Evolutionary conservation across 768 basidiomycete genomes (phyloP).

Genomic region (Tricholoma saponaceum): DNA sequence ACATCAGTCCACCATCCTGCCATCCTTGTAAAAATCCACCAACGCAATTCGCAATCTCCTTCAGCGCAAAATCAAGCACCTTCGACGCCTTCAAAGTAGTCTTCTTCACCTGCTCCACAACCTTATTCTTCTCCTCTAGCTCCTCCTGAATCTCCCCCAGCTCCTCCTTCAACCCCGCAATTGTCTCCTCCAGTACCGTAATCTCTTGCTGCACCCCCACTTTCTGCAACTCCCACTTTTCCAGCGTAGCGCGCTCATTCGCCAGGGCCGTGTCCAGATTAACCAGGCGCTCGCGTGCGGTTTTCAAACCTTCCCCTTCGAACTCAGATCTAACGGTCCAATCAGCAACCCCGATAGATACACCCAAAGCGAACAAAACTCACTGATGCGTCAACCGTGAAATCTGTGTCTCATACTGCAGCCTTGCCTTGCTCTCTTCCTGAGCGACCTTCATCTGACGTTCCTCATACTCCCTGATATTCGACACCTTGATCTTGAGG

Average conservation of each 20-base stretch:
- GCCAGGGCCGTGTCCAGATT: slow-evolving; percentile 48
- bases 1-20: neutral
- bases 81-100: slow-evolving; percentile 66
- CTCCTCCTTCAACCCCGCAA: slow-evolving; percentile 56
- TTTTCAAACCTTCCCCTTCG: slow-evolving; percentile 69
- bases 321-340: slow-evolving; percentile 61
- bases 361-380: slow-evolving; percentile 18
- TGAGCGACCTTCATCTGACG: slow-evolving; percentile 85
- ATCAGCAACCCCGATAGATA: slow-evolving; percentile 30
- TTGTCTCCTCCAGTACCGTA: slow-evolving; percentile 46
- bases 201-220: slow-evolving; percentile 56
- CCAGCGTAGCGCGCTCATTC: slow-evolving; percentile 51
- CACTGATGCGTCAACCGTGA: slow-evolving; percentile 84
- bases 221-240: slow-evolving; percentile 52
- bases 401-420: slow-evolving; percentile 84
- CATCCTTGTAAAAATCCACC: slow-evolving; percentile 13
- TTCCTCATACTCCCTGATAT: slow-evolving; percentile 93
- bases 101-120: slow-evolving; percentile 74
- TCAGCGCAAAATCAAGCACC: slow-evolving; percentile 79
- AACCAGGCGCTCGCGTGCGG: slow-evolving; percentile 57
- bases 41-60: slow-evolving; percentile 84
- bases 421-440: slow-evolving; percentile 79
- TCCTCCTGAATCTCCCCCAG: slow-evolving; percentile 56
- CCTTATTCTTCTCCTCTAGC: slow-evolving; percentile 69
- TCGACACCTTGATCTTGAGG: slow-evolving; percentile 65